These are phyloP conservation scores for Exserohilum turcica DNA, from an alignment of 2,329 filamentous ascomycete species.

Conservation along the genomic window DNA sequence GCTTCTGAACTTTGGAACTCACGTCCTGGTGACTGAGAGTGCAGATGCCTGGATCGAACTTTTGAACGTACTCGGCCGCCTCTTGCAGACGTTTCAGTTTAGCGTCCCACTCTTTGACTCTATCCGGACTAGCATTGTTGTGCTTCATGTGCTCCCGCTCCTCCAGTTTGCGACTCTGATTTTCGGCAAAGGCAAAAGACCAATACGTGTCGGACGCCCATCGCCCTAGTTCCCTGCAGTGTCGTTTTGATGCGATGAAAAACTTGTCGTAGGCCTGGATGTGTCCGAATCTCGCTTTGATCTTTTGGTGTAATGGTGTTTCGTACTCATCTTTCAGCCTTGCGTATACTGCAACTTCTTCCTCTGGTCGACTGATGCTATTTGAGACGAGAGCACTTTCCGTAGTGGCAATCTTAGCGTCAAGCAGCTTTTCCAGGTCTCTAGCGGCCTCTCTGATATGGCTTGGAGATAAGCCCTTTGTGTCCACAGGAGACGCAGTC, in stretches of 20 bases:
- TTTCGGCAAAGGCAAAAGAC: constrained; percentile 69
- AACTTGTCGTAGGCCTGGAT: constrained; percentile 59
- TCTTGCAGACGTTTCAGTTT: constrained; percentile 63
- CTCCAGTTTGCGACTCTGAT: constrained; percentile 66
- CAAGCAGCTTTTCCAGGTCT: constrained; percentile 76
- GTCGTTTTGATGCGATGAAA: constrained; percentile 64
- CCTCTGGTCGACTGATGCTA: constrained; percentile 63
- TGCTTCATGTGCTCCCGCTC: constrained; percentile 56
- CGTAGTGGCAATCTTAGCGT: constrained; percentile 76
- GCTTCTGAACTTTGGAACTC: constrained; percentile 73
- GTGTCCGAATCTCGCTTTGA: constrained; percentile 61
- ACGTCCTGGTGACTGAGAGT: constrained; percentile 53
- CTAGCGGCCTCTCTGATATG: constrained; percentile 72
- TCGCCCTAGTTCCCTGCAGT: constrained; percentile 70
- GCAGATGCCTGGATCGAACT: constrained; percentile 55
- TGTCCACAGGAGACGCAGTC: constrained; percentile 94
- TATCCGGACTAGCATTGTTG: constrained; percentile 32
- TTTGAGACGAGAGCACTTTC: constrained; percentile 65
- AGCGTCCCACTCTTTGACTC: constrained; percentile 54
- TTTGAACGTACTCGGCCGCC: constrained; percentile 62
- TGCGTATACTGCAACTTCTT: constrained; percentile 64
- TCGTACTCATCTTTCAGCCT: constrained; percentile 58
- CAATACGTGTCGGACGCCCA: constrained; percentile 89
- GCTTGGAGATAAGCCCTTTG: constrained; percentile 58
- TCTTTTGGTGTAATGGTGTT: constrained; percentile 66